Conservation (phyloP, 352 stramenopile species). For the Aphanomyces euteiches region DNA sequence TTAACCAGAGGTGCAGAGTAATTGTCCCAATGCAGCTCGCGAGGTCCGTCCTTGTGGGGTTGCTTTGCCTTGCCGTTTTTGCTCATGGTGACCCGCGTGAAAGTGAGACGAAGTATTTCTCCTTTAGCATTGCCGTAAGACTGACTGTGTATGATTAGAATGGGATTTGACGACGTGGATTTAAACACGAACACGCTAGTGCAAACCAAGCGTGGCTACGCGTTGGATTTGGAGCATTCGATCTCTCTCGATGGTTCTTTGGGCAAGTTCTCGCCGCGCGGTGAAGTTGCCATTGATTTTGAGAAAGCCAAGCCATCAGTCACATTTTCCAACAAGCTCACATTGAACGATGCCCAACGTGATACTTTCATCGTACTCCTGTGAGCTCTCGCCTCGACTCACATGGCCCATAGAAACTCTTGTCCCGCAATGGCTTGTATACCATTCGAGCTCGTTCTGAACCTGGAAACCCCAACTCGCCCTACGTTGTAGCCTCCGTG, state of each 20-base stretch:
- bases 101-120: slow-evolving; percentile 13
- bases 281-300: slow-evolving; percentile 30
- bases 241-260: slow-evolving; percentile 4
- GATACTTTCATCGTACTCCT: background rate
- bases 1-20: background rate
- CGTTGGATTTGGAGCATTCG: slow-evolving; percentile 28
- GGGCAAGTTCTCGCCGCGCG: slow-evolving; percentile 12
- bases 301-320: slow-evolving; percentile 17
- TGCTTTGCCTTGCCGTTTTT: slow-evolving; percentile 9
- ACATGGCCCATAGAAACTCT: slow-evolving; percentile 17
- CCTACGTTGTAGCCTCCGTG: slow-evolving; percentile 70
- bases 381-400: background rate
- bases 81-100: slow-evolving; percentile 22
- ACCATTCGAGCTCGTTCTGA: slow-evolving; percentile 64
- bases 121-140: background rate
- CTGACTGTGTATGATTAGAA: background rate
- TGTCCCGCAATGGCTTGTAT: slow-evolving; percentile 51
- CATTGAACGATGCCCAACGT: slow-evolving; percentile 21
- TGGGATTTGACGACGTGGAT: slow-evolving; percentile 26
- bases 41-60: background rate
- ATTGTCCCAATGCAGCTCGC: background rate
- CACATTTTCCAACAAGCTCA: slow-evolving; percentile 24
- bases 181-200: slow-evolving; percentile 19
- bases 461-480: slow-evolving; percentile 50
- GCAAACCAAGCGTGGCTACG: slow-evolving; percentile 26